Evolutionary conservation across 257 asterid species (phyloP), one percentile per base, ranked within the genome.

Genomic region (Catharanthus roseus): DNA sequence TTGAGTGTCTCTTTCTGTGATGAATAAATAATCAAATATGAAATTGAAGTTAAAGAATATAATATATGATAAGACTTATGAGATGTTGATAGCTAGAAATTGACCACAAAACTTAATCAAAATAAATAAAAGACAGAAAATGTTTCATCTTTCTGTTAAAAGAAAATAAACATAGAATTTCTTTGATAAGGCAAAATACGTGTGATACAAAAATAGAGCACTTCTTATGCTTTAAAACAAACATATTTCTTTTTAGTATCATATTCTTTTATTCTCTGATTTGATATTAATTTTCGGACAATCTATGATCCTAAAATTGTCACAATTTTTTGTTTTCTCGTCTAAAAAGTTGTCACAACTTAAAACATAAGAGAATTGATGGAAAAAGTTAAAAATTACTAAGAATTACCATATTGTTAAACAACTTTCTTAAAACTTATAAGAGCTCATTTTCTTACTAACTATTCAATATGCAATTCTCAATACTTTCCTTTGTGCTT

Each of bases 1-100:
- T 60, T 60, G 65, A 60, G 42, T 29, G 65, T 31, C 65, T 60
- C 44, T 60, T 31, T 60, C 65, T 31, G 42, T 29, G 33, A 31
- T 28, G n/a, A 60, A 31, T 13, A 16, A 33, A 6, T 60, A 31
- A 60, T n/a, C n/a, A n/a, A n/a, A n/a, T n/a, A 60, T 18, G 13
- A 60, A 60, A 60, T 16, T 15, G 44, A 23, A 60, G 42, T 6
- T 13, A 60, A 34, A 31, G 23, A 60, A 33, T 58, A 57, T 28
- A 31, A 33, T 60, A 60, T 1, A 4, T 18, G 23, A 3, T 1
- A 29, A 31, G 16, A 6, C 16, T 60, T 24, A 31, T 5, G 28
- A 8, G 26, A 10, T 12, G 64, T 26, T 28, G 65, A 10, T 58
- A 41, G 41, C 3, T 31, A 58, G 13, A 31, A 29, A 23, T 34